Evolutionary conservation across 2,329 filamentous ascomycete genomes (phyloP), one percentile per base, ranked within the genome.

Genomic region (Phaeosphaeria sp.): DNA sequence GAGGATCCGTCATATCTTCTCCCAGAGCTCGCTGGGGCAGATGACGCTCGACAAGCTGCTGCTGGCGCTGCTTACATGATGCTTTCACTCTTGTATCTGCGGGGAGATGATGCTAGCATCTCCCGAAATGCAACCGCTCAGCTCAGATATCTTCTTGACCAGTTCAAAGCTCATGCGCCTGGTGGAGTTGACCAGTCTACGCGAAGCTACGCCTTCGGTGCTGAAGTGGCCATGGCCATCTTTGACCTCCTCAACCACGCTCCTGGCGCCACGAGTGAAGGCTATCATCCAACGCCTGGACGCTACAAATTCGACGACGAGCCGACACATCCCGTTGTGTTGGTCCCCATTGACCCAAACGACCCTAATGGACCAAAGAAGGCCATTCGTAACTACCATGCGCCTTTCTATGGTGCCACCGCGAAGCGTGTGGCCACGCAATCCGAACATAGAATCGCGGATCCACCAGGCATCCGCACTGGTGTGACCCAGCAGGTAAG

Each of bases 231-330:
- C 15, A 52, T 56, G 22, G 58, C 59, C 6, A 65, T 70, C 33
- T 59, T 67, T 20, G 53, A 61, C 9, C 59, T 67, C 5, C 62
- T 71, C 15, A 59, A 58, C 51, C 57, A 64, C 17, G 43, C 56
- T 3, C 43, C 49, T 11, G 64, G 59, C 48, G 58, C 49, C 40
- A 49, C 51, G 2, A 51, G 59, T 33, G 60, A 57, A 6, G 55
- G 51, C 21, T 71, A 70, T 33, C 53, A 57, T 13, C 68, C 68
- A 8, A 60, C 50, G 11, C 59, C 57, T 0, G 64, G 65, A 2
- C 52, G 51, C 8, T 71, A 64, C 54, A 66, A 55, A 24, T 71
- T 70, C 47, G 53, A 65, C 40, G 68, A 68, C 42, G 68, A 71
- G 40, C 68, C 68, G 18, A 71, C 68, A 2, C 64, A 70, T 49